Conservation (phyloP, 2,329 filamentous ascomycete genomes). For the Plectosphaerella sp. region DNA sequence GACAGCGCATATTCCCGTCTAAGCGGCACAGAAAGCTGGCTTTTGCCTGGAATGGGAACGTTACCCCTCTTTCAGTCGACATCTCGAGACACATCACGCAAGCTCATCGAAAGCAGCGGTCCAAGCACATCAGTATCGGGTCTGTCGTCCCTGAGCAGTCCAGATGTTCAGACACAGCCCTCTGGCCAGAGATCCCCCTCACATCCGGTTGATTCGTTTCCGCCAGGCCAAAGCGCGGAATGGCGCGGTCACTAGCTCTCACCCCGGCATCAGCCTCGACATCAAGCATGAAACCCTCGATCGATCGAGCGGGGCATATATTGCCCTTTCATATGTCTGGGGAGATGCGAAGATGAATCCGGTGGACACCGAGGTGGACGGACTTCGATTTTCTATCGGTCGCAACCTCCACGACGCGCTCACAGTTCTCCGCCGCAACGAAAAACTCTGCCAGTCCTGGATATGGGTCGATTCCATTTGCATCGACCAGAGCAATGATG, state of each 20-base stretch:
- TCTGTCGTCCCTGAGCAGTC: too few species aligned
- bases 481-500: slow-evolving; percentile 11
- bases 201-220: slow-evolving; percentile 13
- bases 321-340: slow-evolving; percentile 16
- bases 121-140: too few species aligned
- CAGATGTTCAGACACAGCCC: background rate
- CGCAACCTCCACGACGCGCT: slow-evolving; percentile 4
- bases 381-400: background rate
- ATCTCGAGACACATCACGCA: too few species aligned
- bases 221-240: background rate
- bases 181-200: background rate
- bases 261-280: slow-evolving; percentile 8
- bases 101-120: too few species aligned
- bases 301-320: slow-evolving; percentile 3
- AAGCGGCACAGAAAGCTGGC: too few species aligned
- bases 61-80: too few species aligned
- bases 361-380: slow-evolving; percentile 3
- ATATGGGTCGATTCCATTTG: slow-evolving; percentile 17
- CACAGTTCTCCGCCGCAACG: slow-evolving; percentile 2
- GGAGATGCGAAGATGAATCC: slow-evolving; percentile 3
- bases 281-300: slow-evolving; percentile 7
- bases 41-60: too few species aligned
- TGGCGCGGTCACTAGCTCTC: background rate
- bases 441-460: background rate
- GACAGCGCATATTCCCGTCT: too few species aligned